Conservation (phyloP, 768 basidiomycete species). For the Mrakia hoshinonis region DNA sequence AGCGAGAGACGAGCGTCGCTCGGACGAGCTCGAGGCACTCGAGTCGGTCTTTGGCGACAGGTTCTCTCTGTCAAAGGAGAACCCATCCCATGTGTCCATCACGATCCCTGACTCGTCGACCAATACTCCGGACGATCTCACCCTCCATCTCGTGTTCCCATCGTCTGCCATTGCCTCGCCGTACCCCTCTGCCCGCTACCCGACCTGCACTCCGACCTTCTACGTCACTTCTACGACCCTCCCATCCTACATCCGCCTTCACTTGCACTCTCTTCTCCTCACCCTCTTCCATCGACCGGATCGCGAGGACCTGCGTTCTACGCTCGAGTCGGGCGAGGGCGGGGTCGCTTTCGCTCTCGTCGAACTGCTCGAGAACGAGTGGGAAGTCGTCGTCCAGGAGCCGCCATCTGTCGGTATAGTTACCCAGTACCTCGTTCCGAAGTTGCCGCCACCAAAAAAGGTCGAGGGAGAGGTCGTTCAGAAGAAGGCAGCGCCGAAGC, state of each 20-base stretch:
- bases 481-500: conserved; percentile 22
- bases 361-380: conserved; percentile 59
- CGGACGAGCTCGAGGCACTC: conserved; percentile 42
- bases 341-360: conserved; percentile 59
- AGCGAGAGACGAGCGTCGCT: conserved; percentile 34
- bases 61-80: conserved; percentile 32
- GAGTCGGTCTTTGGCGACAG: conserved; percentile 40
- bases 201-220: conserved; percentile 53
- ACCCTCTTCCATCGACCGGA: conserved; percentile 49
- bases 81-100: conserved; percentile 44
- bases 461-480: not conserved
- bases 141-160: conserved; percentile 59
- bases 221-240: conserved; percentile 62
- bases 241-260: conserved; percentile 72
- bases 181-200: conserved; percentile 44
- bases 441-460: conserved; percentile 25
- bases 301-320: conserved; percentile 41
- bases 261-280: conserved; percentile 65
- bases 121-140: conserved; percentile 38
- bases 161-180: conserved; percentile 39
- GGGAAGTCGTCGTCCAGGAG: conserved; percentile 52
- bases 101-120: conserved; percentile 46
- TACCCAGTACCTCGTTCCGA: conserved; percentile 51
- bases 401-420: conserved; percentile 68
- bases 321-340: conserved; percentile 57